Percentiles rank a stretch among this genome's conserved stretches.
Conservation (phyloP, 2,329 filamentous ascomycete genomes). For the Pleoardoris graminearum region DNA sequence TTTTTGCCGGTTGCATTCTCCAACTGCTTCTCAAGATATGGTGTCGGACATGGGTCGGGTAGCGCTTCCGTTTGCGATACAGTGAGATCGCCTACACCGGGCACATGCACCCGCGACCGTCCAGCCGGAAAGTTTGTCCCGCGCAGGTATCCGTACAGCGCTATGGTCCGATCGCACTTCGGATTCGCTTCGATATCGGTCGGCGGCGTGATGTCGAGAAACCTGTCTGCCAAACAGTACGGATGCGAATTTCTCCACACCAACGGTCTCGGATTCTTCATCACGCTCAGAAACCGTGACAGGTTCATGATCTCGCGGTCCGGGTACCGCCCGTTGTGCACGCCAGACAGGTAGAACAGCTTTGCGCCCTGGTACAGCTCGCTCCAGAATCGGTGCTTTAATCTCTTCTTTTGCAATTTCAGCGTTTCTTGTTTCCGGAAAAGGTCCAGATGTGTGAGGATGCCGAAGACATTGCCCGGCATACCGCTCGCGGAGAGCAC, state of each 20-base stretch:
- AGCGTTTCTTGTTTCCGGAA: slow-evolving; percentile 92
- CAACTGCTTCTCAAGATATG: slow-evolving; percentile 82
- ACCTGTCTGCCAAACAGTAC: slow-evolving; percentile 90
- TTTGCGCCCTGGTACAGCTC: slow-evolving; percentile 97
- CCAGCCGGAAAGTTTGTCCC: slow-evolving; percentile 91
- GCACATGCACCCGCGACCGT: slow-evolving; percentile 86
- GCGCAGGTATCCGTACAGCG: slow-evolving; percentile 88
- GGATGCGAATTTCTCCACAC: slow-evolving; percentile 97
- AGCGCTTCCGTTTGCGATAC: slow-evolving; percentile 82
- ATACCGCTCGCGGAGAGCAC: slow-evolving; percentile 92
- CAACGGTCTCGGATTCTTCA: slow-evolving; percentile 98
- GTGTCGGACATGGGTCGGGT: slow-evolving; percentile 94
- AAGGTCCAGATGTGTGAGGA: slow-evolving; percentile 92
- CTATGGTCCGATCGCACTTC: slow-evolving; percentile 88
- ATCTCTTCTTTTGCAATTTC: slow-evolving; percentile 90
- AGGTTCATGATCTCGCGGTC: slow-evolving; percentile 96
- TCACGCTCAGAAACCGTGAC: slow-evolving; percentile 91
- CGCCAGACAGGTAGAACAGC: slow-evolving; percentile 93
- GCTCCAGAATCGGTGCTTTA: slow-evolving; percentile 96
- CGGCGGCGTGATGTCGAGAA: slow-evolving; percentile 92
- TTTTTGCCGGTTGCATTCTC: slow-evolving; percentile 84
- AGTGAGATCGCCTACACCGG: slow-evolving; percentile 86
- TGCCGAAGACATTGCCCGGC: slow-evolving; percentile 97
- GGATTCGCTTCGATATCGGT: slow-evolving; percentile 85
- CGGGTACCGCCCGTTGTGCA: slow-evolving; percentile 94